Conservation (phyloP, 768 basidiomycete genomes). For the Leucogyrophana mollusca region DNA sequence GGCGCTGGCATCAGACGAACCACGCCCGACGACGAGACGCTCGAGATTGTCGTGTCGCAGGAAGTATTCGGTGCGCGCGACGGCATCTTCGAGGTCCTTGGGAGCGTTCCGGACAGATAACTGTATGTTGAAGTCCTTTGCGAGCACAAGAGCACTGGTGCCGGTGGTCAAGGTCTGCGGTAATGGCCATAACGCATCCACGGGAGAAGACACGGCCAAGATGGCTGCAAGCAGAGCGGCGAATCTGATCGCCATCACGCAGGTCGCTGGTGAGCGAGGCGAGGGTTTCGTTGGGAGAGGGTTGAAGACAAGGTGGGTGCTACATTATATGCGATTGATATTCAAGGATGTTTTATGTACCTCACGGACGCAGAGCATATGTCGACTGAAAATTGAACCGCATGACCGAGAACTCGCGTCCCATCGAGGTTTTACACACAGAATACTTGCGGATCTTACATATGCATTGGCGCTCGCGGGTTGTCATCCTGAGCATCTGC, state of each 20-base stretch:
- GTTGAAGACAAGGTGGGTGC: neutral
- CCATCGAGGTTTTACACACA: too few species aligned
- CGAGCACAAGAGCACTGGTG: slow-evolving; percentile 44
- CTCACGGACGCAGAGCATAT: too few species aligned
- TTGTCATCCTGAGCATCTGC: too few species aligned
- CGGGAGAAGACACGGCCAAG: slow-evolving; percentile 5
- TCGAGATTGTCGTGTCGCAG: slow-evolving; percentile 55
- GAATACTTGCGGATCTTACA: too few species aligned
- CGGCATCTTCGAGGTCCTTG: slow-evolving; percentile 57
- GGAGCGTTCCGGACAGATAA: slow-evolving; percentile 45
- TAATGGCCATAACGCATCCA: slow-evolving; percentile 28
- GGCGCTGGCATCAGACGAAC: slow-evolving; percentile 40
- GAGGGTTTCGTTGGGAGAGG: too few species aligned
- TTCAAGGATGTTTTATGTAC: too few species aligned
- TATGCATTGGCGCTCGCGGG: too few species aligned
- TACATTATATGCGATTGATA: neutral
- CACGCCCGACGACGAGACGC: slow-evolving; percentile 59
- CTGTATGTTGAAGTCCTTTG: slow-evolving; percentile 49
- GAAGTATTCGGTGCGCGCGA: slow-evolving; percentile 42
- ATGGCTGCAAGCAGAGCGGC: slow-evolving; percentile 5
- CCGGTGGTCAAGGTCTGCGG: slow-evolving; percentile 26
- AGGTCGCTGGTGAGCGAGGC: neutral
- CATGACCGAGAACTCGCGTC: too few species aligned
- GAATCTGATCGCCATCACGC: neutral
- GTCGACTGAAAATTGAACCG: too few species aligned